Conservation (phyloP, 345 rosid genomes). For the Trapa bicornis region DNA sequence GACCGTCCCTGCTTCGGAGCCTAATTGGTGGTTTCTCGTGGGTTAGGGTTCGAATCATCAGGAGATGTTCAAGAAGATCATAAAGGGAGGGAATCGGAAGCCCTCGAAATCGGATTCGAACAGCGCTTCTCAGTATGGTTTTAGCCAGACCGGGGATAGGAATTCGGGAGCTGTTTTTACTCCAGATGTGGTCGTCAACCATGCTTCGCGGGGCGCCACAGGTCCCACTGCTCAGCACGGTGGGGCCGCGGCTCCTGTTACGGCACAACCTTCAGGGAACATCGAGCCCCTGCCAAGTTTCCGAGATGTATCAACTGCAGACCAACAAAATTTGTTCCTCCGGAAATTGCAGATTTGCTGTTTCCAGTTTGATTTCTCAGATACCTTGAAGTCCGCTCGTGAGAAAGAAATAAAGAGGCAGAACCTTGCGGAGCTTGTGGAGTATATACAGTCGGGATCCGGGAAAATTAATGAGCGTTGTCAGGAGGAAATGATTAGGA, state of each 20-base stretch:
- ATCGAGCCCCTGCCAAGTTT: conserved; percentile 30
- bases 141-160: conserved; percentile 4
- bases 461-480: conserved; percentile 30
- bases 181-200: conserved; percentile 28
- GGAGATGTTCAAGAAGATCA: conserved; percentile 9
- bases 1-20: not conserved
- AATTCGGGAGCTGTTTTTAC: conserved; percentile 17
- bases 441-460: conserved; percentile 40
- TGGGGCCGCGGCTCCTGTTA: not conserved
- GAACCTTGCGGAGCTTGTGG: conserved; percentile 38
- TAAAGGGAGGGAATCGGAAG: not conserved
- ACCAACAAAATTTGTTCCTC: conserved; percentile 27
- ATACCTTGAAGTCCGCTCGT: conserved; percentile 14
- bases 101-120: not conserved
- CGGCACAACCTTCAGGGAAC: conserved; percentile 19
- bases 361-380: conserved; percentile 31
- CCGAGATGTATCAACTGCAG: conserved; percentile 30
- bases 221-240: conserved; percentile 1
- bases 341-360: conserved; percentile 42
- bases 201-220: conserved; percentile 26
- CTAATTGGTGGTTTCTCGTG: not conserved
- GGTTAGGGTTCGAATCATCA: not conserved
- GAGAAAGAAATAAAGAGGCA: conserved; percentile 45
- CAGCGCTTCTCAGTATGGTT: not conserved
- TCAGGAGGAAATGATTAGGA: conserved; percentile 35